These are phyloP conservation scores for Neopestalotiopsis rosae DNA, from an alignment of 2,329 filamentous ascomycete species.

Conservation along the genomic window DNA sequence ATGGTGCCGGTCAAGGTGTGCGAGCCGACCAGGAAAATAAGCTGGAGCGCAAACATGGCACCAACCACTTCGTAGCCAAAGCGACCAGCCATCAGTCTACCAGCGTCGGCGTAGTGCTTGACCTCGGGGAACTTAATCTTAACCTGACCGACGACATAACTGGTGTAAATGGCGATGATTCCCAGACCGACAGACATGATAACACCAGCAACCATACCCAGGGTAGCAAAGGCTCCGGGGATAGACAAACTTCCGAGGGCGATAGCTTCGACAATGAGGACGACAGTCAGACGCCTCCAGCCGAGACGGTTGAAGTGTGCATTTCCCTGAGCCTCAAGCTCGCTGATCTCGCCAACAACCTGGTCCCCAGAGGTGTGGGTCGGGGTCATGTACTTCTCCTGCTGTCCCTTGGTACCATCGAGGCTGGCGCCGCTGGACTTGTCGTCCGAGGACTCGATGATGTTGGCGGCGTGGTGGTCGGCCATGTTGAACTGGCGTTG, in stretches of 20 bases:
- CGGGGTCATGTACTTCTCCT: neutral
- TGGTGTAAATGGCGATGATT: constrained; percentile 53
- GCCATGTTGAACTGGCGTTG: constrained; percentile 17
- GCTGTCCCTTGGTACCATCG: constrained; percentile 11
- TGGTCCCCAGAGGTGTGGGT: constrained; percentile 21
- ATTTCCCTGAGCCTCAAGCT: constrained; percentile 52
- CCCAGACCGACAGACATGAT: constrained; percentile 49
- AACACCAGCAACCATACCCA: constrained; percentile 58
- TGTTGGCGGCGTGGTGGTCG: constrained; percentile 12
- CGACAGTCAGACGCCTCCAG: constrained; percentile 61
- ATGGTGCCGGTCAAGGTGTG: constrained; percentile 68
- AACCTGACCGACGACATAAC: constrained; percentile 51
- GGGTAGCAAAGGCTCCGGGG: constrained; percentile 55
- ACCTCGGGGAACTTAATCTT: constrained; percentile 38
- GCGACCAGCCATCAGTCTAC: constrained; percentile 57
- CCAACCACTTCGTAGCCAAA: constrained; percentile 61
- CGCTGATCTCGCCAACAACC: constrained; percentile 39
- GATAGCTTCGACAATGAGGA: constrained; percentile 63
- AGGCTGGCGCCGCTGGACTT: constrained; percentile 15
- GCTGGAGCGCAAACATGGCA: constrained; percentile 57
- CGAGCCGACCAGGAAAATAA: constrained; percentile 68
- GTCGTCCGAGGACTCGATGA: constrained; percentile 14
- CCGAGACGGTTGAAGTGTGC: constrained; percentile 59
- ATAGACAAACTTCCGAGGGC: constrained; percentile 59
- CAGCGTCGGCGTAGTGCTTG: constrained; percentile 57